These are phyloP conservation scores for Hibiscus tridactylites DNA, from an alignment of 345 rosid species.

Conservation along the genomic window DNA sequence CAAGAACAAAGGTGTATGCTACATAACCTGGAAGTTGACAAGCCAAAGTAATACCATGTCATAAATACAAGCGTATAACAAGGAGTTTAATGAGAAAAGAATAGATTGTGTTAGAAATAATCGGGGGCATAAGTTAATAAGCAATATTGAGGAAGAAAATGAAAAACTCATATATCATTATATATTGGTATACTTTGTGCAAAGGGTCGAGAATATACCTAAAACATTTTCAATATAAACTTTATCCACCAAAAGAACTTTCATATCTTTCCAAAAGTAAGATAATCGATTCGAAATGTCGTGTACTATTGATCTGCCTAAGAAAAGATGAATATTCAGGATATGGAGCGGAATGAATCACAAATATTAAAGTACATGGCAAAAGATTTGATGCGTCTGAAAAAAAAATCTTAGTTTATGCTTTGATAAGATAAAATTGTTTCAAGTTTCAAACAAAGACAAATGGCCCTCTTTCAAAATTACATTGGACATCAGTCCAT, in stretches of 20 bases:
- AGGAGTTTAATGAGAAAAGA: background rate
- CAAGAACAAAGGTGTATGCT: constrained; percentile 82
- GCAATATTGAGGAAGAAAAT: too few relatives aligned
- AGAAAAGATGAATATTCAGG: too few relatives aligned
- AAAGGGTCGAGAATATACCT: constrained; percentile 32
- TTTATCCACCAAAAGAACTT: constrained; percentile 60
- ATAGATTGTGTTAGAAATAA: too few relatives aligned
- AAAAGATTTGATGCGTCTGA: too few relatives aligned
- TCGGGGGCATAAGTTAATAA: background rate
- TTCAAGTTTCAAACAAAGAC: too few relatives aligned
- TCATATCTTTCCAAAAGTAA: constrained; percentile 54
- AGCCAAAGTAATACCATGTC: background rate
- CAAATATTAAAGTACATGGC: too few relatives aligned
- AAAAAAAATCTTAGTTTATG: too few relatives aligned
- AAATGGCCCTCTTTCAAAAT: too few relatives aligned
- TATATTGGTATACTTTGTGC: background rate
- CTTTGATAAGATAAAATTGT: too few relatives aligned
- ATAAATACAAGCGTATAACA: background rate
- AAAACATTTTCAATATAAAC: constrained; percentile 69
- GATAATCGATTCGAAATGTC: constrained; percentile 42
- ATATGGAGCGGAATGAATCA: too few relatives aligned
- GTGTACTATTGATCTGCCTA: too few relatives aligned
- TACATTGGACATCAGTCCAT: too few relatives aligned
- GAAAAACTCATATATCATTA: background rate
- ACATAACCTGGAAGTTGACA: constrained; percentile 47